phyloP scores from a whole-genome alignment of 108 stramenopile species.

The Asterionellopsis glacialis region DNA sequence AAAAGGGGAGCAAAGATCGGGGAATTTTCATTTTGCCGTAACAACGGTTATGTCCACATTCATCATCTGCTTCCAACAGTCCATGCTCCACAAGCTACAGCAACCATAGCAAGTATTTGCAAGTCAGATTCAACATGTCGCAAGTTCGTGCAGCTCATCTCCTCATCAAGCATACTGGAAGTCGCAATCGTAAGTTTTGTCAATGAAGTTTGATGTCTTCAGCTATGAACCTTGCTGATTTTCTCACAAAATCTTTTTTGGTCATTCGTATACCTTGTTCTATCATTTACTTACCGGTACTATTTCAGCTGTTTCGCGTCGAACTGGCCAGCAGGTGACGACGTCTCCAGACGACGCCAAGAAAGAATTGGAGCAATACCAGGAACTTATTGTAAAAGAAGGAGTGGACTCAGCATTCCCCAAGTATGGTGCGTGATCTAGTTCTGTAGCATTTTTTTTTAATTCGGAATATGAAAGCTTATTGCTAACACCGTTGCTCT shows the following conservation, averaged over 20 bases:
- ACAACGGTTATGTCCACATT: too few relatives aligned
- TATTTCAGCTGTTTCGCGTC: slow-evolving; percentile 56
- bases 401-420: slow-evolving; percentile 65
- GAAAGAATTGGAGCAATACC: slow-evolving; percentile 57
- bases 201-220: not conserved
- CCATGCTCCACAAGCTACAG: too few relatives aligned
- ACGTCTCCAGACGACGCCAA: slow-evolving; percentile 71
- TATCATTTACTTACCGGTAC: too few relatives aligned
- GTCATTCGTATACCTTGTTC: too few relatives aligned
- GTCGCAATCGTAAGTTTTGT: slow-evolving; percentile 36
- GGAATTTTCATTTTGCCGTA: too few relatives aligned
- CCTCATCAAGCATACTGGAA: slow-evolving; percentile 94
- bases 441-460: too few relatives aligned
- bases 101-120: not conserved
- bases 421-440: slow-evolving; percentile 29
- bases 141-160: slow-evolving; percentile 89
- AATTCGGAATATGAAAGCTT: too few relatives aligned
- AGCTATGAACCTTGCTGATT: too few relatives aligned
- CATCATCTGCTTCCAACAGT: too few relatives aligned
- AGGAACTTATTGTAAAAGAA: slow-evolving; percentile 46
- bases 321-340: slow-evolving; percentile 67
- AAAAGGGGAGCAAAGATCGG: too few relatives aligned
- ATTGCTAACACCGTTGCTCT: too few relatives aligned
- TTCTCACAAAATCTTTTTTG: too few relatives aligned
- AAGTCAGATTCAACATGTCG: slow-evolving; percentile 24